Evolutionary conservation across 1,284 basidiomycete genomes (phyloP).

Genomic region (Ganoderma boninense): DNA sequence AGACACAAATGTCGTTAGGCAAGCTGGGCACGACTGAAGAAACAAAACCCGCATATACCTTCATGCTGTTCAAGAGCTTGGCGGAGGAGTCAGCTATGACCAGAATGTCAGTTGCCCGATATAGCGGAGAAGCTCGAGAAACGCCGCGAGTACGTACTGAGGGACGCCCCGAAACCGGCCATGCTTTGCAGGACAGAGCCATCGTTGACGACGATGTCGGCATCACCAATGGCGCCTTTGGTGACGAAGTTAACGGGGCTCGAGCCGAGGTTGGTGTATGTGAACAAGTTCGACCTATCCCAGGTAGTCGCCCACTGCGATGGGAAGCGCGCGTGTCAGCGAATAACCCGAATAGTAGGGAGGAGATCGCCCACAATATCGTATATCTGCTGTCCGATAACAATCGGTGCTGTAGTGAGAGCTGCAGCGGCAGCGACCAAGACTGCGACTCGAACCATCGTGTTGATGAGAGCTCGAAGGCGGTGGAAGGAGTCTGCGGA

Average conservation of each 20-base stretch:
- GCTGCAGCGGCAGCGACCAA: slow-evolving; percentile 9
- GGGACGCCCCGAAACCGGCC: slow-evolving; percentile 55
- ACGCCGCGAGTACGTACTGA: slow-evolving; percentile 50
- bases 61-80: slow-evolving; percentile 52
- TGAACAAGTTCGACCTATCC: slow-evolving; percentile 46
- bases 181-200: slow-evolving; percentile 52
- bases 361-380: slow-evolving; percentile 43
- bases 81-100: slow-evolving; percentile 59
- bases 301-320: slow-evolving; percentile 49
- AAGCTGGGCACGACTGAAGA: not conserved
- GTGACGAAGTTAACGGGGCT: slow-evolving; percentile 48
- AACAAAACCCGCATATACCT: slow-evolving; percentile 42
- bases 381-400: slow-evolving; percentile 44
- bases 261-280: slow-evolving; percentile 41
- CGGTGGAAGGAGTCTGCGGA: slow-evolving; percentile 12
- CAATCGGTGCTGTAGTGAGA: slow-evolving; percentile 20
- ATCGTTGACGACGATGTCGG: slow-evolving; percentile 55
- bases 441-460: slow-evolving; percentile 25
- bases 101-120: not conserved
- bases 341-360: not conserved
- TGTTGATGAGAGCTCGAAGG: slow-evolving; percentile 10
- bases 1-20: not conserved
- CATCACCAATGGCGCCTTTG: slow-evolving; percentile 50
- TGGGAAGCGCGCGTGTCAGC: slow-evolving; percentile 6
- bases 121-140: not conserved